Percentiles rank a stretch among this genome's conserved stretches.
phyloP scores from a whole-genome alignment of 306 rosid genomes.

The Arachis hypogaea region DNA sequence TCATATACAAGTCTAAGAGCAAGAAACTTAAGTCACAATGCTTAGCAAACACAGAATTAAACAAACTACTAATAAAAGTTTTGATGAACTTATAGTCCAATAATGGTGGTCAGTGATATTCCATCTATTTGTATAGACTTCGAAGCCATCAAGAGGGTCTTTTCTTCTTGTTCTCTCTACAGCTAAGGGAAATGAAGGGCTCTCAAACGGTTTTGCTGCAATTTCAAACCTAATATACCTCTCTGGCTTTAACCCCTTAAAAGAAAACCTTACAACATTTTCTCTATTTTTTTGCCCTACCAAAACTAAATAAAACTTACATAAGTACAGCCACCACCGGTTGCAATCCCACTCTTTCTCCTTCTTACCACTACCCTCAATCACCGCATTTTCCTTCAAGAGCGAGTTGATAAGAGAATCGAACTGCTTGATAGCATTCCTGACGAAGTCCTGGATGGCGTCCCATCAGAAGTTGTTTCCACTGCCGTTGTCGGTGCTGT shows the following conservation, averaged over 20 bases:
- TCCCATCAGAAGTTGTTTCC: conserved; percentile 63
- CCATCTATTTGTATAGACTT: conserved; percentile 68
- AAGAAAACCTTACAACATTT: conserved; percentile 8
- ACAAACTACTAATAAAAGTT: not conserved
- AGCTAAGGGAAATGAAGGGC: conserved; percentile 62
- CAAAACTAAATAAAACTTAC: not conserved
- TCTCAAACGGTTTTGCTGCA: conserved; percentile 41
- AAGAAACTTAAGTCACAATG: not conserved
- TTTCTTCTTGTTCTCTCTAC: conserved; percentile 60
- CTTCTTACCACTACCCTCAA: not conserved
- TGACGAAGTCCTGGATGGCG: conserved; percentile 55
- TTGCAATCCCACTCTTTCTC: conserved; percentile 82
- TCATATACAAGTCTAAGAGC: conserved; percentile 2
- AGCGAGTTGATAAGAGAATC: conserved; percentile 59
- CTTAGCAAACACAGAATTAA: not conserved
- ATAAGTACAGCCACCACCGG: conserved; percentile 57
- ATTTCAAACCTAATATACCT: conserved; percentile 38
- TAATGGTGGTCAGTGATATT: conserved; percentile 66
- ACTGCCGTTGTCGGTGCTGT: conserved; percentile 16
- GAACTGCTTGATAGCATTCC: conserved; percentile 49
- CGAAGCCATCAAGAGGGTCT: conserved; percentile 63
- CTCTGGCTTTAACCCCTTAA: not conserved
- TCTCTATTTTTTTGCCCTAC: conserved; percentile 40
- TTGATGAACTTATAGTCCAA: conserved; percentile 59
- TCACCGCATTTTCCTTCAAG: conserved; percentile 3